These are phyloP conservation scores for Solanum appendiculatum DNA, from an alignment of 257 asterid genomes.

Conservation along the genomic window DNA sequence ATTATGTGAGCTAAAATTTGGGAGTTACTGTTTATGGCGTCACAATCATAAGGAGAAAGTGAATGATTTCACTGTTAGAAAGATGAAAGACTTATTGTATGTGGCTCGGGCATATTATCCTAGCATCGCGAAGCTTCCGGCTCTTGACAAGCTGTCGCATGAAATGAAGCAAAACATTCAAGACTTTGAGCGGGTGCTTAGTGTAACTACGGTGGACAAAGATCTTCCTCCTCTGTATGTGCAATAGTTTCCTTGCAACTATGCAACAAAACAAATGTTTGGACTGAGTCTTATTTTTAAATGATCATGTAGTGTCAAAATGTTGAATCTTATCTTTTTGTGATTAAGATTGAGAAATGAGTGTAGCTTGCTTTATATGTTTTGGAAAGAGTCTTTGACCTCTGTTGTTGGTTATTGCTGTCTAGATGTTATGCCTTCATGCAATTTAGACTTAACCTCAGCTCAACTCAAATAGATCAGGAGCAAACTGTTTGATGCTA, in stretches of 20 bases:
- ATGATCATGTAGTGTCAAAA: not conserved
- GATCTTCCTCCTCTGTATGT: constrained; percentile 88
- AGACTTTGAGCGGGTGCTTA: constrained; percentile 89
- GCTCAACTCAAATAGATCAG: not conserved
- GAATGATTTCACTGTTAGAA: constrained; percentile 72
- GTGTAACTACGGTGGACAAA: constrained; percentile 83
- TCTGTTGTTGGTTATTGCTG: not conserved
- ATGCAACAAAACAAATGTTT: not conserved
- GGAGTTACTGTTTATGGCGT: constrained; percentile 96
- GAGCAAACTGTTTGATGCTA: not conserved
- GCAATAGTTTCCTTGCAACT: constrained; percentile 3
- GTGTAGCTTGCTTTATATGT: not conserved
- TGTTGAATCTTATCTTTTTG: not conserved
- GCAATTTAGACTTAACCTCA: not conserved
- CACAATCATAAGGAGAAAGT: constrained; percentile 58
- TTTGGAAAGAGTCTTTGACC: not conserved
- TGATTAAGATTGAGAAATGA: not conserved
- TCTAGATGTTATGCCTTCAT: not conserved
- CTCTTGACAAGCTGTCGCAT: constrained; percentile 66
- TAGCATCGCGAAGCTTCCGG: constrained; percentile 89
- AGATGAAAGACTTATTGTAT: constrained; percentile 92
- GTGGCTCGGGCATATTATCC: constrained; percentile 99
- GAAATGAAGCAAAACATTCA: constrained; percentile 91
- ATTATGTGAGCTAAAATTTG: constrained; percentile 70
- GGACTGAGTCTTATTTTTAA: not conserved